Base-by-base conservation (phyloP, 1,284 basidiomycete genomes). In the Puccinia coronata region DNA sequence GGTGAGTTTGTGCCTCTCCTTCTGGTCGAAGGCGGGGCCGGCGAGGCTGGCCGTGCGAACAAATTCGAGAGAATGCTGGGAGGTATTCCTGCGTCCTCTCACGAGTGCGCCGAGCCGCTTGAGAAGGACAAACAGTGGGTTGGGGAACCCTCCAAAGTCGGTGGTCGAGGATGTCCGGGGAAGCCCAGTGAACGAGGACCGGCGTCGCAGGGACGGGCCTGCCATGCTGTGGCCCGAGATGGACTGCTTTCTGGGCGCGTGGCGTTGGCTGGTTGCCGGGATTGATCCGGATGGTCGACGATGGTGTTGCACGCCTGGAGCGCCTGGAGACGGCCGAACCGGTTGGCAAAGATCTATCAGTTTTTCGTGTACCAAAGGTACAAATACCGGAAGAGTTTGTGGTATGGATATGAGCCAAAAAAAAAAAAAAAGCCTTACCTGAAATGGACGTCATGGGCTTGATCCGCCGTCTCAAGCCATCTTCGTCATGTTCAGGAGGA, bases 71-170 rank as follows among this genome's bases (percentile, higher is more conserved):
- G 47, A 94, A 85, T 65, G 87, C 89, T 25, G 87, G 87, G 43
- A 89, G 86, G 18, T 91, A 80, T 0, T 88, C 84, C 0, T 93
- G 75, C n/a, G 77, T 63, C 43, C 82, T 51, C 5, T 47, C 53
- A 0, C 80, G 78, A 14, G 82, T 72, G 11, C 70, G 8, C 36
- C 51, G 31, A 57, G 25, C 12, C 63, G 14, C 49, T 79, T 67
- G 49, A 76, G 70, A 91, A 84, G 57, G 28, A 95, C 85, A 76
- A 90, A 87, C 82, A 91, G 87, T 0, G 94, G 93, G 84, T 92
- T 93, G 0, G 95, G 95, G 86, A 97, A 98, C 0, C 95, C 95
- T 63, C 95, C 95, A 83, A 93, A 94, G 5, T 89, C 89, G 12
- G 86, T 83, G 82, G 88, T 85, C 39, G 85, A 84, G 0, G 87